Base-by-base conservation (phyloP, 345 rosid genomes). In the Eutrema yunnanense region DNA sequence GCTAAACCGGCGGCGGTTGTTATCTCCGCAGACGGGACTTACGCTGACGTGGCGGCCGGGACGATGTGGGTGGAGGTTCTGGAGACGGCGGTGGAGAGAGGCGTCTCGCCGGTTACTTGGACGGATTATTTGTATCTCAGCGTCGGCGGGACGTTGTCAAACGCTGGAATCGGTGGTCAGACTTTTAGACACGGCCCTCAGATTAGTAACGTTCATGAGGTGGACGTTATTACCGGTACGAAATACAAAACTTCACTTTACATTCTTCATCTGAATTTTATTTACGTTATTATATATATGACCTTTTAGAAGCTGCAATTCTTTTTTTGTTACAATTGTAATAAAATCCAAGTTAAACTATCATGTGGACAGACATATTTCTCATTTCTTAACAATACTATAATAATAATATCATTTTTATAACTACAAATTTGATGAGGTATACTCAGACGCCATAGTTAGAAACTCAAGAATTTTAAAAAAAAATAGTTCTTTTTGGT, bases 111-210 rank as follows among this genome's bases (percentile, higher is more conserved):
- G 29, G 81, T 79, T 41, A 80, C 96, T 9, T 95, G 90, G 89
- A 88, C 99, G 2, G 99, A 95, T 62, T 95, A 88, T 60, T 72
- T 95, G 84, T 82, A 92, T 78, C 84, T 95, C 9, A 92, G 85
- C 29, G 92, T 92, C 2, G 99, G 98, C 3, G 99, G 99, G 32
- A 95, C 99, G 3, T 92, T 95, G 41, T 90, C 97, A 9, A 92
- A 95, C 51, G 98, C 90, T 6, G 99, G 99, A 64, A 95, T 95
- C 12, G 82, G 99, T 10, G 99, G 99, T n/a, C 93, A 88, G 44
- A 82, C 82, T 8, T 95, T 92, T 77, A 87, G 90, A 8, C 81
- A 79, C n/a, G 98, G 99, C 36, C 99, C 99, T 32, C 99, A 92
- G 79, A 95, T 95, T 80, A 88, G 87, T 83, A 95, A 92, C 41